Conservation (phyloP, 257 asterid genomes). For the Nicotiana tomentosiformis region DNA sequence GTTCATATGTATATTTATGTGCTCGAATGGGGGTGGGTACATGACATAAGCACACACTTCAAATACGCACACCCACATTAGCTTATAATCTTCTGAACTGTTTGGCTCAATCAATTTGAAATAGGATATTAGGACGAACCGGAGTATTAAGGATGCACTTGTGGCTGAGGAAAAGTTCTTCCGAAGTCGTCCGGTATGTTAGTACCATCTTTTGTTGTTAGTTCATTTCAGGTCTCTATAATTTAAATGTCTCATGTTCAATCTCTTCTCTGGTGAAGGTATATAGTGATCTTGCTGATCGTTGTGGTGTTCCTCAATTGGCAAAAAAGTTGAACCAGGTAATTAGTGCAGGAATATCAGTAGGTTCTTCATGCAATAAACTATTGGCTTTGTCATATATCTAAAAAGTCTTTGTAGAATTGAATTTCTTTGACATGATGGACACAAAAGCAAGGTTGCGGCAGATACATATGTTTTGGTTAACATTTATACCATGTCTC, state of each 20-base stretch:
- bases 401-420: not conserved
- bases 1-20: not conserved
- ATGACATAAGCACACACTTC: not conserved
- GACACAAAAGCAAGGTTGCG: not conserved
- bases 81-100: not conserved
- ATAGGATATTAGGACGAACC: slow-evolving; percentile 73
- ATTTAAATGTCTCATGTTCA: not conserved
- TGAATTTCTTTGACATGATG: not conserved
- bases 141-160: slow-evolving; percentile 86
- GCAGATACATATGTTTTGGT: not conserved
- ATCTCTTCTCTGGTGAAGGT: slow-evolving; percentile 40
- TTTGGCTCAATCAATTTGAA: not conserved
- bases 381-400: not conserved
- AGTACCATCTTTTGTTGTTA: not conserved
- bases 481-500: not conserved
- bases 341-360: not conserved
- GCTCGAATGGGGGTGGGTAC: not conserved
- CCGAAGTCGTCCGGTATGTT: slow-evolving; percentile 69
- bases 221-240: not conserved
- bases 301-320: slow-evolving; percentile 92
- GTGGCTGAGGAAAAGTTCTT: slow-evolving; percentile 89
- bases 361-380: not conserved
- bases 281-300: slow-evolving; percentile 80
- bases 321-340: slow-evolving; percentile 99
- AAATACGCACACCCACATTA: not conserved